Base-by-base conservation (phyloP, 164 flowering plant species). In the Aristolochia californica region DNA sequence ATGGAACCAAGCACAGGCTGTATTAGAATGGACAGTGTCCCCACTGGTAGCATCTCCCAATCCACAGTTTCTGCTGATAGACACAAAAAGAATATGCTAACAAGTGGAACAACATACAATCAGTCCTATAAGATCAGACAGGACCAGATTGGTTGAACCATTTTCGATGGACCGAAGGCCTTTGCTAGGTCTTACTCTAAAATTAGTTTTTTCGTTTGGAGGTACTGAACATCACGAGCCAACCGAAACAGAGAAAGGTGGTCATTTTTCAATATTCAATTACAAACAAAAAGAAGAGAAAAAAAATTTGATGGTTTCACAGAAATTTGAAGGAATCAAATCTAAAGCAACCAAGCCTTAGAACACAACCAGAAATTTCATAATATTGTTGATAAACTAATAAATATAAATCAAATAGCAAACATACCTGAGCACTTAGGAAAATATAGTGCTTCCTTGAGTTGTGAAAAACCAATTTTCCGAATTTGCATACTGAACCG, bases 401-500 rank as follows among this genome's bases (percentile, higher is more conserved):
- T 28, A 48, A 26, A 48, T 20, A 30, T 0, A 8, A 20, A 2
- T 38, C 17, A 12, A 7, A 30, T n/a, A 4, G 13, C 27, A 10
- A 21, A 50, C 55, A 49, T 76, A 91, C 90, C 86, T 72, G 74
- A 45, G 40, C 58, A 56, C 70, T 69, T 79, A 52, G 93, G 79
- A 72, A 87, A 81, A 74, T 91, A 88, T 1, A 87, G 78, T 38
- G 73, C 57, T 20, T 81, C 91, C 70, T 80, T 77, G 70, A 91
- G 58, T 62, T 74, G 77, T 62, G 75, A 72, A 40, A 91, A 75
- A 55, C 88, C 88, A 67, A 67, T 67, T 28, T 68, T 66, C 34
- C 69, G 73, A 56, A 85, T 76, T 64, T 80, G 72, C 51, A 50
- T 67, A 65, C 64, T 45, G 68, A 88, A 84, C 93, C 88, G 85